phyloP scores from a whole-genome alignment of 129 eudicot species.

The Sambucus nigra region DNA sequence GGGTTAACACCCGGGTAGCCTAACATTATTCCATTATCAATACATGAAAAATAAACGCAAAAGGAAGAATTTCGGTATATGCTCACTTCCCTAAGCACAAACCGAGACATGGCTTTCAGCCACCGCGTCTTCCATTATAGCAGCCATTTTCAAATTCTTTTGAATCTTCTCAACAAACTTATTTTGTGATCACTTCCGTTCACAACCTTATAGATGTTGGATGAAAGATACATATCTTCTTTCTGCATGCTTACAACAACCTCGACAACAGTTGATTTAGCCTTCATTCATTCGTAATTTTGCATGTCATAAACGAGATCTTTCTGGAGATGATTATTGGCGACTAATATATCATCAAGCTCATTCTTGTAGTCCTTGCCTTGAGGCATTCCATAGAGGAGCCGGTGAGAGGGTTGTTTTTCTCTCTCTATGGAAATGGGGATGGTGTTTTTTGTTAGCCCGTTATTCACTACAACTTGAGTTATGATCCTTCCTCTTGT shows the following conservation, averaged over 20 bases:
- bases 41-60: too few relatives aligned
- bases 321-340: slow-evolving; percentile 85
- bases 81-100: slow-evolving; percentile 74
- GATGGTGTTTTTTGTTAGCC: slow-evolving; percentile 79
- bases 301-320: slow-evolving; percentile 84
- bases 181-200: slow-evolving; percentile 15
- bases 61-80: too few relatives aligned
- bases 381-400: slow-evolving; percentile 94
- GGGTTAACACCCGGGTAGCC: too few relatives aligned
- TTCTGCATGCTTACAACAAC: slow-evolving; percentile 47
- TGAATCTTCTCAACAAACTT: slow-evolving; percentile 17
- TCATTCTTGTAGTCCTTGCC: slow-evolving; percentile 89
- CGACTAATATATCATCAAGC: slow-evolving; percentile 81
- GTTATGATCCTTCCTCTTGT: slow-evolving; percentile 72
- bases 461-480: slow-evolving; percentile 76
- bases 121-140: slow-evolving; percentile 60
- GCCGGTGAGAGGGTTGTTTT: slow-evolving; percentile 88
- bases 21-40: too few relatives aligned
- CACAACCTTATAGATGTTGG: slow-evolving; percentile 16
- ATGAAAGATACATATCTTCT: slow-evolving; percentile 24
- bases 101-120: slow-evolving; percentile 61
- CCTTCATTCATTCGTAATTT: slow-evolving; percentile 58
- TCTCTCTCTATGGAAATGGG: slow-evolving; percentile 91
- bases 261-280: slow-evolving; percentile 54
- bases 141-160: slow-evolving; percentile 44